These are phyloP conservation scores for Trichosanthes cucumerina DNA, from an alignment of 306 rosid species.

Conservation along the genomic window DNA sequence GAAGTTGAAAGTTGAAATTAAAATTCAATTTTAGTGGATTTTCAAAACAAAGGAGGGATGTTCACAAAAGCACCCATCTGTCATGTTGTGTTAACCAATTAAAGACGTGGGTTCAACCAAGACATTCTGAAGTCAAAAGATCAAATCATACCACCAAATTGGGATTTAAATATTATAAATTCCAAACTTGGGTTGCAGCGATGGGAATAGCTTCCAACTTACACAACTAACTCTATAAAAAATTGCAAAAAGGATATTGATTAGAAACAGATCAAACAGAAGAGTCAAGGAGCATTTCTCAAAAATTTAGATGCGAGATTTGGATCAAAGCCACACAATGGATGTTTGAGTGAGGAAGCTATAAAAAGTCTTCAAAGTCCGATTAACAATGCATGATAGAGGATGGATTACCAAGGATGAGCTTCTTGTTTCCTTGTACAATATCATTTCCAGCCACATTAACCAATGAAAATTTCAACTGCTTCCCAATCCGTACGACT, in stretches of 20 bases:
- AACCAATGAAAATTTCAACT: constrained; percentile 70
- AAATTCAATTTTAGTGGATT: background rate
- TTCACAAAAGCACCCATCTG: background rate
- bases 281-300: background rate
- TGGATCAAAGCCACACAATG: background rate
- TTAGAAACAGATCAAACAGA: background rate
- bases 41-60: background rate
- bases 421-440: constrained; percentile 99
- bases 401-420: constrained; percentile 58
- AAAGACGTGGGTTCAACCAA: constrained; percentile 5
- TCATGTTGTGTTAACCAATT: background rate
- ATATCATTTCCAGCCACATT: constrained; percentile 88
- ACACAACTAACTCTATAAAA: background rate
- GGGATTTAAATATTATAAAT: background rate
- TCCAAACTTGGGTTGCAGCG: background rate
- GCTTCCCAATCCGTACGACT: constrained; percentile 60
- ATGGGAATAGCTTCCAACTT: background rate
- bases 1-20: background rate
- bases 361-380: background rate
- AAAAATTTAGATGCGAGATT: background rate
- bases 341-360: background rate
- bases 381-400: background rate
- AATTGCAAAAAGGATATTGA: background rate
- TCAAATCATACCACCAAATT: background rate
- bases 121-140: background rate